Percentiles rank a stretch among this genome's conserved stretches.
Evolutionary conservation across 345 rosid species (phyloP).

Genomic region (Ceriops zippeliana): DNA sequence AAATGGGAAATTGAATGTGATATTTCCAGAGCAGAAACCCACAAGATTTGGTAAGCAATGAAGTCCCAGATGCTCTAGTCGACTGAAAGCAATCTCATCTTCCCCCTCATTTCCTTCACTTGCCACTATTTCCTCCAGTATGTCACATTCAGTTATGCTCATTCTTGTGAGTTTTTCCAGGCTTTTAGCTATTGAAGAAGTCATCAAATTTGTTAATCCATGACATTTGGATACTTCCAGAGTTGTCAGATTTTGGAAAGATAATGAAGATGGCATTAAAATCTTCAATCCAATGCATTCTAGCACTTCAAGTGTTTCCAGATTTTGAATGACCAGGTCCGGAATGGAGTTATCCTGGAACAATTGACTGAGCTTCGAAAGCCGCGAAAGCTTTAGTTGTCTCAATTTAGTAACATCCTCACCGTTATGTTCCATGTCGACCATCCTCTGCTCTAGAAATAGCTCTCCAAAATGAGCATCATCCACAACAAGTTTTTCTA

Average conservation of each 20-base stretch:
- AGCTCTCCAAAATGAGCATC: too few species aligned
- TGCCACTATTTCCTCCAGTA: slow-evolving; percentile 14
- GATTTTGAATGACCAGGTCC: background rate
- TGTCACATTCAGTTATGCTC: slow-evolving; percentile 16
- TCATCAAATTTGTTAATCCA: slow-evolving; percentile 9
- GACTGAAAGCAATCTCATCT: slow-evolving; percentile 7
- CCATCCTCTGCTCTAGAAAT: too few species aligned
- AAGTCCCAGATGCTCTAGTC: slow-evolving; percentile 15
- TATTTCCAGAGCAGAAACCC: background rate
- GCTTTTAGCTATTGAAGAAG: slow-evolving; percentile 15
- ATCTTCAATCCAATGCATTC: slow-evolving; percentile 2
- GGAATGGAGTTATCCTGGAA: too few species aligned
- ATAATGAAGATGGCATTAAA: slow-evolving; percentile 11
- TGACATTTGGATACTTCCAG: slow-evolving; percentile 16
- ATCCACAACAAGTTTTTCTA: too few species aligned
- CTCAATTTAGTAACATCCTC: too few species aligned
- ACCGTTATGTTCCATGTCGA: too few species aligned
- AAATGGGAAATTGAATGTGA: slow-evolving; percentile 3
- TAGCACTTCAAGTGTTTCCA: background rate
- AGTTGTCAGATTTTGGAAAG: slow-evolving; percentile 15
- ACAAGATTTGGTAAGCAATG: slow-evolving; percentile 12
- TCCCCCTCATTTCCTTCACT: slow-evolving; percentile 1
- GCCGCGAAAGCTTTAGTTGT: too few species aligned
- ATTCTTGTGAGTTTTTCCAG: slow-evolving; percentile 13
- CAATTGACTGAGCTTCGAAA: too few species aligned